Conservation (phyloP, 1,139 yeast species). For the Suhomyces panamericanus region DNA sequence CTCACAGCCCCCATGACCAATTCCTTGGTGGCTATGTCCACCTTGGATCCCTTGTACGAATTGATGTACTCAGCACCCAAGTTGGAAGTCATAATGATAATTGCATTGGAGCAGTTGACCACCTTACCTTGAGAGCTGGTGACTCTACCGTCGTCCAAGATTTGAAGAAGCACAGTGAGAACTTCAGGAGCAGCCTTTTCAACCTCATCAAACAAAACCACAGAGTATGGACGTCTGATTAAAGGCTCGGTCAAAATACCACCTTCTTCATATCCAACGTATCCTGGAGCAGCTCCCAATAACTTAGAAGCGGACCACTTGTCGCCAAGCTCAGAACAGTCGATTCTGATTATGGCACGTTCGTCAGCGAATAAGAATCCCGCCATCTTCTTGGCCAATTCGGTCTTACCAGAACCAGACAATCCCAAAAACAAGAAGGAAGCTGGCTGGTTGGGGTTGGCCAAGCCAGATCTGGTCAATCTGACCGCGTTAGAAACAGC, state of each 20-base stretch:
- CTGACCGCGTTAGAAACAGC: constrained; percentile 96
- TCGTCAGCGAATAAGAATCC: constrained; percentile 95
- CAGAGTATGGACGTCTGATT: constrained; percentile 91
- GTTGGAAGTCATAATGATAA: constrained; percentile 95
- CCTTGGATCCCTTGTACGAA: constrained; percentile 62
- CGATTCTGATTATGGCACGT: constrained; percentile 94
- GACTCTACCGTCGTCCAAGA: constrained; percentile 94
- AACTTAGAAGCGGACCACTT: constrained; percentile 94
- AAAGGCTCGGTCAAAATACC: constrained; percentile 93
- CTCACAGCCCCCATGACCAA: constrained; percentile 84
- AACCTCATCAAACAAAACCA: constrained; percentile 90
- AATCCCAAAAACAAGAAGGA: constrained; percentile 93
- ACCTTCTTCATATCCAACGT: constrained; percentile 97
- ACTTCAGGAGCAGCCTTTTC: constrained; percentile 99
- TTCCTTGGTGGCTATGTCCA: constrained; percentile 66
- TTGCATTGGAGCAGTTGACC: constrained; percentile 88
- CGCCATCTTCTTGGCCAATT: constrained; percentile 92
- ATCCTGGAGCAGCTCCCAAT: constrained; percentile 98
- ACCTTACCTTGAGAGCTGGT: constrained; percentile 93
- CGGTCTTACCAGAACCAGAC: constrained; percentile 98
- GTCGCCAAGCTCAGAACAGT: constrained; percentile 94
- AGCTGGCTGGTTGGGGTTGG: constrained; percentile 95
- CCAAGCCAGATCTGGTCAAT: constrained; percentile 90
- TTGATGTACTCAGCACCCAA: constrained; percentile 91
- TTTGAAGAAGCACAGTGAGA: constrained; percentile 82